Conservation (phyloP, 345 rosid species). For the Euphorbia pulcherrima region DNA sequence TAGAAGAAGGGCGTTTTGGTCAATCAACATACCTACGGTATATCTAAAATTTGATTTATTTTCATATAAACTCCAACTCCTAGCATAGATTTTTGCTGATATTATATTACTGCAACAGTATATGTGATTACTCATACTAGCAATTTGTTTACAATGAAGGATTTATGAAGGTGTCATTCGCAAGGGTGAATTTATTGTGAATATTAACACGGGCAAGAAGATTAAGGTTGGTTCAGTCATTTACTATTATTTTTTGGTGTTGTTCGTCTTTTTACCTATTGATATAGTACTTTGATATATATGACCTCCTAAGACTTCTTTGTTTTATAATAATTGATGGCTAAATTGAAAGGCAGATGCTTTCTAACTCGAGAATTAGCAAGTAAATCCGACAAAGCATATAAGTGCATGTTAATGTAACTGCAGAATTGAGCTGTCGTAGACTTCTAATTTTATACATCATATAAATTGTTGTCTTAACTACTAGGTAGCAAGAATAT, state of each 20-base stretch:
- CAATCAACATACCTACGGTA: conserved; percentile 90
- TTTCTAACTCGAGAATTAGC: neutral
- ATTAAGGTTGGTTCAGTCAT: conserved; percentile 57
- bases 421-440: neutral
- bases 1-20: conserved; percentile 97
- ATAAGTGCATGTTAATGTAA: neutral
- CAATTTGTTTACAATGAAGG: conserved; percentile 39
- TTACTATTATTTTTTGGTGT: neutral
- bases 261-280: neutral
- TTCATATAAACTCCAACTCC: neutral
- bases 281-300: neutral
- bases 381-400: neutral
- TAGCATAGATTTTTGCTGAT: neutral
- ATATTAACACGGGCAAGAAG: conserved; percentile 90
- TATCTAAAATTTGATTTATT: neutral
- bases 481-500: neutral
- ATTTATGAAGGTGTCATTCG: conserved; percentile 88
- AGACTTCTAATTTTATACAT: neutral
- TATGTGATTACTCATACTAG: neutral
- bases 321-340: neutral
- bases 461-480: neutral
- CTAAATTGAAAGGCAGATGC: neutral
- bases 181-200: conserved; percentile 87
- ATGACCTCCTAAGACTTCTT: neutral
- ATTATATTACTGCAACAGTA: neutral